Evolutionary conservation across 495 filamentous ascomycete genomes (phyloP).

Genomic region (Hypomontagnella monticulosa): DNA sequence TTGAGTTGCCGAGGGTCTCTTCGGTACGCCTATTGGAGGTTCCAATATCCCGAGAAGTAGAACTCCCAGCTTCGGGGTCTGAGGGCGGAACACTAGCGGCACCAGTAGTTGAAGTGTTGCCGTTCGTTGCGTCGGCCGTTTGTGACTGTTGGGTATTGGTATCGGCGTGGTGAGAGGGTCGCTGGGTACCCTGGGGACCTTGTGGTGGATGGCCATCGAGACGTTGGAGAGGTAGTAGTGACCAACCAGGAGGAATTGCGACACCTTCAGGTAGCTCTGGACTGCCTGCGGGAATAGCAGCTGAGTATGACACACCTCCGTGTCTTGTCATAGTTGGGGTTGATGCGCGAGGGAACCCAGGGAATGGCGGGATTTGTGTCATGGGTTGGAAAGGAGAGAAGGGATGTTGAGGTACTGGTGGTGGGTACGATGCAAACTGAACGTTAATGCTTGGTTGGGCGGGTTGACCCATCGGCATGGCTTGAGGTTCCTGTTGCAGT

Average conservation of each 20-base stretch:
- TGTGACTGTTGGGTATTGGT: conserved; percentile 22
- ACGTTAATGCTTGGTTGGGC: conserved; percentile 34
- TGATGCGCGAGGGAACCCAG: conserved; percentile 36
- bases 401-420: conserved; percentile 28
- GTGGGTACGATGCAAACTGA: conserved; percentile 27
- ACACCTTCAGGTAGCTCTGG: conserved; percentile 76
- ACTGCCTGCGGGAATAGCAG: conserved; percentile 70
- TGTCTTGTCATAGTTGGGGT: conserved; percentile 56
- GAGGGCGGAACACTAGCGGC: conserved; percentile 5
- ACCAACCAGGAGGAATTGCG: conserved; percentile 79
- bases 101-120: background rate
- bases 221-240: conserved; percentile 72
- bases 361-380: conserved; percentile 24
- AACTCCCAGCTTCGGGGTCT: conserved; percentile 16
- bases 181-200: conserved; percentile 28
- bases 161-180: conserved; percentile 15
- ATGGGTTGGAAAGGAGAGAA: conserved; percentile 37
- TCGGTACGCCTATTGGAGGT: conserved; percentile 5
- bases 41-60: conserved; percentile 1
- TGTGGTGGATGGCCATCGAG: conserved; percentile 51
- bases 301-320: conserved; percentile 49
- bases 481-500: conserved; percentile 35
- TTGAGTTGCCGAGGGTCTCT: conserved; percentile 8
- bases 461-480: conserved; percentile 34
- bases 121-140: conserved; percentile 10